Base-by-base conservation (phyloP, 2,329 filamentous ascomycete species). In the Colletotrichum cuscutae region DNA sequence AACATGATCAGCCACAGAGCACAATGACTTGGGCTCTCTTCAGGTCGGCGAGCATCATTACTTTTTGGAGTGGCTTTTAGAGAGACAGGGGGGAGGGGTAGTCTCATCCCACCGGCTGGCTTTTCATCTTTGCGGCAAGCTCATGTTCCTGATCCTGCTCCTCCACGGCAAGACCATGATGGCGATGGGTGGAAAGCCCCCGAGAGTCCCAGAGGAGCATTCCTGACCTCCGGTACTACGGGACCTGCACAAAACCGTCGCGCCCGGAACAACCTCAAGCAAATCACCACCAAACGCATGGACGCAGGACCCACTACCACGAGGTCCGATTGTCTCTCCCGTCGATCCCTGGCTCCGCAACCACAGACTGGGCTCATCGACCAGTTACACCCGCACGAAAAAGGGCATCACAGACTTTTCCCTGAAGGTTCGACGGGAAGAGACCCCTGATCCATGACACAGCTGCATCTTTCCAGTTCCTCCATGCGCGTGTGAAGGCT, bases 181-280 rank as follows among this genome's bases (percentile, higher is more conserved):
- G 11, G 24, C 46, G 7, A 22, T 28, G 22, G 19, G 11, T 49
- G 59, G 59, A 15, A 46, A 15, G 4, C 24, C 24, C 26, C 24
- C 24, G 5, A 7, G 24, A 24, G 30, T 7, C n/a, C 46, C 30
- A 19, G 15, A 49, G 42, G 42, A 49, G 6, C 15, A 37, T 26
- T 2, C 22, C 6, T 28, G 7, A 15, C 37, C 52, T 28, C 58
- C n/a, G 54, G 70, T 64, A 32, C 60, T 15, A 72, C 65, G 42
- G 32, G 30, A 64, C 32, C 64, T 72, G 70, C 53, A 54, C 54
- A 65, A 64, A 69, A 54, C 54, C 70, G 65, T 56, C 24, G 2
- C 22, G 32, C 42, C 54, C 32, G 22, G 24, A n/a, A 69, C 42
- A 60, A 28, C 22, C 26, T 65, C 42, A 65, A 8, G 42, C 15